These are phyloP conservation scores for Penicillium ochrochloron DNA, from an alignment of 495 filamentous ascomycete genomes.

Conservation along the genomic window DNA sequence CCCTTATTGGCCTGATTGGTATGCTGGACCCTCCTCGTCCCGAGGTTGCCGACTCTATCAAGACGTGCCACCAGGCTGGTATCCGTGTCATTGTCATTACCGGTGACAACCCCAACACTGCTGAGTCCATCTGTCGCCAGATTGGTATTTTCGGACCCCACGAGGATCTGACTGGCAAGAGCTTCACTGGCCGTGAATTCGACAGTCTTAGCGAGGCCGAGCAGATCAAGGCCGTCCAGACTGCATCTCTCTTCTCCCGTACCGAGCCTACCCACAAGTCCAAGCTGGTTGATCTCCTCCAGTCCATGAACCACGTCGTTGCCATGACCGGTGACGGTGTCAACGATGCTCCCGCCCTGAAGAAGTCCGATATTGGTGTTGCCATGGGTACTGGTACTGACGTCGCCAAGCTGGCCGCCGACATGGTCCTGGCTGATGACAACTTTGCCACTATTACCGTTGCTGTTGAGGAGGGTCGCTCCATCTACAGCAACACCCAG, in stretches of 20 bases:
- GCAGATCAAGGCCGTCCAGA: constrained; percentile 81
- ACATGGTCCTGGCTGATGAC: constrained; percentile 98
- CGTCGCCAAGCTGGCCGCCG: constrained; percentile 93
- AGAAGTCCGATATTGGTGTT: constrained; percentile 98
- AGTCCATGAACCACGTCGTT: constrained; percentile 90
- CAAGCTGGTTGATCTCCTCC: constrained; percentile 92
- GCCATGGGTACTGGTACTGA: constrained; percentile 99
- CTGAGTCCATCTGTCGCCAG: constrained; percentile 95
- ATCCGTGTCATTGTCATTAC: constrained; percentile 98
- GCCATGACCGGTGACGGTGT: constrained; percentile 99
- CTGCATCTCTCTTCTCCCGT: constrained; percentile 91
- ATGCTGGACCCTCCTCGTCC: constrained; percentile 98
- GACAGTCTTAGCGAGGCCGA: constrained; percentile 80
- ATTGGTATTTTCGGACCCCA: constrained; percentile 88
- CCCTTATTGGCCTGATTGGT: constrained; percentile 87
- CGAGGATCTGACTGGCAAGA: constrained; percentile 89
- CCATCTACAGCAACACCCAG: constrained; percentile 99
- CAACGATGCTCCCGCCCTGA: constrained; percentile 97
- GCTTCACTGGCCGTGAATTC: constrained; percentile 93
- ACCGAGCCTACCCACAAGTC: constrained; percentile 97
- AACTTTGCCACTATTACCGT: constrained; percentile 98
- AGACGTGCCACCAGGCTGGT: constrained; percentile 87
- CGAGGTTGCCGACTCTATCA: constrained; percentile 87
- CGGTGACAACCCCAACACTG: constrained; percentile 96
- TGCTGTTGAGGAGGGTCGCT: constrained; percentile 95